phyloP scores from a whole-genome alignment of 139 green algal genomes.

The Desmodesmus armatus region DNA sequence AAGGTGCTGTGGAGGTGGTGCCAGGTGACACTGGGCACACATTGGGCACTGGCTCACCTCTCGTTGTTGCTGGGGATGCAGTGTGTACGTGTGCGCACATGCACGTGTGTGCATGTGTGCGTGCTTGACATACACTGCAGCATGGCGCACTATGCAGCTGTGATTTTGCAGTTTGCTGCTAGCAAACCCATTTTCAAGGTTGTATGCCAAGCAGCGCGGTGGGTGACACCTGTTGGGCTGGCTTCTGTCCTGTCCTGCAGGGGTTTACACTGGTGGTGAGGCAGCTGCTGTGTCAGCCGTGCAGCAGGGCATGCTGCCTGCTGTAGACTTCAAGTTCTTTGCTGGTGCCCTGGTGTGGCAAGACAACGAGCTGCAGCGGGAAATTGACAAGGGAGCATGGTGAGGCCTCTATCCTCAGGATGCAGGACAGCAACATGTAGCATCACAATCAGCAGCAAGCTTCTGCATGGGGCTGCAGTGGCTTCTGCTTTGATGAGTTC shows the following conservation, averaged over 20 bases:
- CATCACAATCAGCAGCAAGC: too few relatives aligned
- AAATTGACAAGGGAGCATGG: constrained; percentile 62
- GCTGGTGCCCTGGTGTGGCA: constrained; percentile 63
- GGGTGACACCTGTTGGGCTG: too few relatives aligned
- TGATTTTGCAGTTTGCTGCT: background rate
- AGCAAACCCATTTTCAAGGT: background rate
- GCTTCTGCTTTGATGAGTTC: too few relatives aligned
- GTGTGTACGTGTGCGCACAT: too few relatives aligned
- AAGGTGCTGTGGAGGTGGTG: constrained; percentile 38
- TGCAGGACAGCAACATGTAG: background rate
- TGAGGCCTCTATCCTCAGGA: constrained; percentile 25
- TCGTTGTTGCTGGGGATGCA: background rate
- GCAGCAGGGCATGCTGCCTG: constrained; percentile 27
- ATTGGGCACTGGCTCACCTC: background rate
- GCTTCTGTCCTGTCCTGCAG: too few relatives aligned
- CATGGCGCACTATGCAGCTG: too few relatives aligned
- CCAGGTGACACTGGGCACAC: constrained; percentile 2
- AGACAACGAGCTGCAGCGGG: constrained; percentile 60
- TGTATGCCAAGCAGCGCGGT: too few relatives aligned
- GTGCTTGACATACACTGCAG: too few relatives aligned
- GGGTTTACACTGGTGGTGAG: constrained; percentile 58
- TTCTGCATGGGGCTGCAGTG: too few relatives aligned
- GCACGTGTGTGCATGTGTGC: too few relatives aligned
- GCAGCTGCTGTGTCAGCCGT: constrained; percentile 48
- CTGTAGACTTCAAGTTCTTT: constrained; percentile 75